Evolutionary conservation across 495 filamentous ascomycete genomes (phyloP), one percentile per base, ranked within the genome.

Genomic region (Aspergillus sclerotioniger): DNA sequence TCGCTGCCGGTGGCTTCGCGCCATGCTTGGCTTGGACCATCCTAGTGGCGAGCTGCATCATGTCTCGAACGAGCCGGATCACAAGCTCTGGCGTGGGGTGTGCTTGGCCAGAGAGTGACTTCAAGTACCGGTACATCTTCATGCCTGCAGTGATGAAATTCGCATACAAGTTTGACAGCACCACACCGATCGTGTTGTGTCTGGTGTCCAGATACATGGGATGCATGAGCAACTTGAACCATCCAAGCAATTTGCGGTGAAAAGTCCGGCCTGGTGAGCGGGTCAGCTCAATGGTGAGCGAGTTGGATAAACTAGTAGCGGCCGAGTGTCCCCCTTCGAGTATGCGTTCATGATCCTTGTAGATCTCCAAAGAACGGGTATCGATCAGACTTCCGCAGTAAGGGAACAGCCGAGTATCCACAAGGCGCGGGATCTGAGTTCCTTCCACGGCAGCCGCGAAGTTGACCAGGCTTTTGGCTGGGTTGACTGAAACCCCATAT

Each of bases 331-430:
- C 76, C 56, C 82, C 76, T 20, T 75, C 76, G 13, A 78, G 71
- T 13, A 72, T 69, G 16, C 82, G 76, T 17, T 80, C 78, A 52
- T 76, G 71, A 54, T 86, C 84, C 57, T 84, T 87, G 62, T 75
- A 78, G 43, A 98, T 80, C 57, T 91, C 86, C n/a, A 98, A 72
- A 0, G 89, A 92, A 54, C 71, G 75, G 3, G 81, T 89, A 63
- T 97, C 76, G 58, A 98, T 90, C 15, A 84, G 62, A 53, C 80
- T 82, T 0, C 94, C 94, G 62, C 93, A 97, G 66, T 96, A 98
- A 0, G 93, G 92, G 66, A 98, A 98, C 15, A 71, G 67, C 2
- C 53, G 59, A 4, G 70, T 73, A 6, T 73, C 78, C 0, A 74
- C 67, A 5, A 85, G 60, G 25, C 76, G 75, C 3, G 81, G 71